Evolutionary conservation across 2,329 filamentous ascomycete species (phyloP).

Genomic region (Conoideocrella luteorostrata): DNA sequence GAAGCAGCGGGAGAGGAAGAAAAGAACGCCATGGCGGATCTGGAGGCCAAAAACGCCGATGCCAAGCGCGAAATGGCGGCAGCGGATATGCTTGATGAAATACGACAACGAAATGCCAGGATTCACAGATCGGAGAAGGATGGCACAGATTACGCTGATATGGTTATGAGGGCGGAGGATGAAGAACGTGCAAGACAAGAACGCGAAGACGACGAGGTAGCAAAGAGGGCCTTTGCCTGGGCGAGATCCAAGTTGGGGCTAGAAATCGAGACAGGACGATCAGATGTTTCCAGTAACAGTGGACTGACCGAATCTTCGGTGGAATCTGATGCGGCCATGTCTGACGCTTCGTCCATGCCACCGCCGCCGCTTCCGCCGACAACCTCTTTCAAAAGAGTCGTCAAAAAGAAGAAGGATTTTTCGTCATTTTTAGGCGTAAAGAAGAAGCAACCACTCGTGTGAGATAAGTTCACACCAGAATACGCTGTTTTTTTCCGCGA

Average conservation of each 20-base stretch:
- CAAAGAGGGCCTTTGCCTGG: conserved; percentile 67
- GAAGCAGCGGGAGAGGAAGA: conserved; percentile 61
- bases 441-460: conserved; percentile 63
- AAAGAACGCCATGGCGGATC: conserved; percentile 86
- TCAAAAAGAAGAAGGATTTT: conserved; percentile 85
- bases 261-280: background rate
- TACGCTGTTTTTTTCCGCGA: background rate
- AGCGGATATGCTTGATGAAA: conserved; percentile 92
- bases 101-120: conserved; percentile 82
- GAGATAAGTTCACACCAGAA: background rate
- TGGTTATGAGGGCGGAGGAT: conserved; percentile 48
- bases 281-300: background rate
- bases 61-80: conserved; percentile 94
- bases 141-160: conserved; percentile 53
- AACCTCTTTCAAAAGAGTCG: conserved; percentile 63
- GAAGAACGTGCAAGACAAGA: conserved; percentile 62
- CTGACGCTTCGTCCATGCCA: conserved; percentile 17
- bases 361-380: conserved; percentile 28
- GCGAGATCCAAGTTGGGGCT: conserved; percentile 47
- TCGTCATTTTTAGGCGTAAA: conserved; percentile 75
- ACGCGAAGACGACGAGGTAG: conserved; percentile 75
- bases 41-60: conserved; percentile 90
- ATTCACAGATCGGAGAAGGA: conserved; percentile 71
- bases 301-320: no score
- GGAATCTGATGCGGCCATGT: no score